Conservation (phyloP, 2,329 filamentous ascomycete species). For the Pyrenophora teres region DNA sequence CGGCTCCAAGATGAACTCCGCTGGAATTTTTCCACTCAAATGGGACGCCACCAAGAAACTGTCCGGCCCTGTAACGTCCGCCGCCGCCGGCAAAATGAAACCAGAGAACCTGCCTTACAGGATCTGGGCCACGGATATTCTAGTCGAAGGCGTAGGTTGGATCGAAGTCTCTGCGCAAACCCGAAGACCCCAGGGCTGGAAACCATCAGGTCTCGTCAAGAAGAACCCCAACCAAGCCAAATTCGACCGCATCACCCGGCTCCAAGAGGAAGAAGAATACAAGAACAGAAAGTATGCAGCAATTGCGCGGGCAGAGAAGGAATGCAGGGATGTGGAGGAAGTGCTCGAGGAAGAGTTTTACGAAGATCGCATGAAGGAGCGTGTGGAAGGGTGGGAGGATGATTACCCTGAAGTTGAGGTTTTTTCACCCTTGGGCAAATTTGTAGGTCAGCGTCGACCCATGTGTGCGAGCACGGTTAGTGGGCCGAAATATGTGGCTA, state of each 20-base stretch:
- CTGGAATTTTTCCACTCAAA: conserved; percentile 74
- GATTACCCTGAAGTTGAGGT: conserved; percentile 77
- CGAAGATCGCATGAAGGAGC: conserved; percentile 19
- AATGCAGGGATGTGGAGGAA: conserved; percentile 33
- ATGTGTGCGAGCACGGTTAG: conserved; percentile 72
- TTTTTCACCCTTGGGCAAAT: conserved; percentile 82
- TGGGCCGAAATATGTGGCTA: conserved; percentile 59
- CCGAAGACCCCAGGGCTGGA: conserved; percentile 53
- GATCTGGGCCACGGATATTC: conserved; percentile 78
- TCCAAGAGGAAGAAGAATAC: conserved; percentile 15
- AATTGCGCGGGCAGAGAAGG: conserved; percentile 11
- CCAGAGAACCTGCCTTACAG: conserved; percentile 76
- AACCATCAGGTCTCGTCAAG: conserved; percentile 54
- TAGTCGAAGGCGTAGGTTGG: conserved; percentile 94
- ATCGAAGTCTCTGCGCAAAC: conserved; percentile 86
- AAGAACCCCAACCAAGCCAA: conserved; percentile 42
- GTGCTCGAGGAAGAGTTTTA: conserved; percentile 37
- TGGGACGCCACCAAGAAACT: conserved; percentile 84
- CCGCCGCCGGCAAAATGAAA: conserved; percentile 65
- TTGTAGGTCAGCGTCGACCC: conserved; percentile 68
- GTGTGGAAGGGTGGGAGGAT: conserved; percentile 22
- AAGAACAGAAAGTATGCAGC: conserved; percentile 27
- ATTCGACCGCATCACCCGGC: conserved; percentile 16
- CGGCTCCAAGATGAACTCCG: conserved; percentile 51
- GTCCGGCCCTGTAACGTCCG: conserved; percentile 72